phyloP scores from a whole-genome alignment of 2,329 filamentous ascomycete genomes.

The Exophiala spinifera region DNA sequence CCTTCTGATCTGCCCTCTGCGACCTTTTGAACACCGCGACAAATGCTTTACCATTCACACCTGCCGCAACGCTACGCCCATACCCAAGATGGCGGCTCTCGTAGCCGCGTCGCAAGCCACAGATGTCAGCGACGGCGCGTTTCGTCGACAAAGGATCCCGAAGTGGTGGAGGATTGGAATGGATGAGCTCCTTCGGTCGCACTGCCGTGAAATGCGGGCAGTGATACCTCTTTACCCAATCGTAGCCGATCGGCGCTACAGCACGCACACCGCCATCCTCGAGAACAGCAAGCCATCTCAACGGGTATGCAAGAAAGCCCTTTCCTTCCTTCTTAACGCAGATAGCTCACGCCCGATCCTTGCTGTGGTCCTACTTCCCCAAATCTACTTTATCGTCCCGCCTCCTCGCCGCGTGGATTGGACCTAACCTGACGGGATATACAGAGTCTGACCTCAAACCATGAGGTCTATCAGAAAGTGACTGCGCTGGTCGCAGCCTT shows the following conservation, averaged over 20 bases:
- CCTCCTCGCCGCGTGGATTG: background rate
- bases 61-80: slow-evolving; percentile 10
- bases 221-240: slow-evolving; percentile 26
- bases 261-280: slow-evolving; percentile 28
- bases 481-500: slow-evolving; percentile 30
- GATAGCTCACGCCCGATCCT: slow-evolving; percentile 12
- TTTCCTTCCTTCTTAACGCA: slow-evolving; percentile 21
- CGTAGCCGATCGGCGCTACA: slow-evolving; percentile 35
- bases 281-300: slow-evolving; percentile 25
- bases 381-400: slow-evolving; percentile 1
- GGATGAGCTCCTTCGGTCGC: slow-evolving; percentile 40
- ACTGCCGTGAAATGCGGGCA: slow-evolving; percentile 31
- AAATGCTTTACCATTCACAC: slow-evolving; percentile 20
- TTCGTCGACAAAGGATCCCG: slow-evolving; percentile 42
- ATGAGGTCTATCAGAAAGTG: slow-evolving; percentile 22
- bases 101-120: slow-evolving; percentile 42
- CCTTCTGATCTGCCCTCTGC: background rate
- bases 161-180: slow-evolving; percentile 42
- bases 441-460: slow-evolving; percentile 8
- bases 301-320: slow-evolving; percentile 30
- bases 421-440: slow-evolving; percentile 14
- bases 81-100: slow-evolving; percentile 45
- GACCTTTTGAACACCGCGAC: slow-evolving; percentile 15
- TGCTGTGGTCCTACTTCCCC: slow-evolving; percentile 2
- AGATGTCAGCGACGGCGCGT: slow-evolving; percentile 41